Evolutionary conservation across 495 filamentous ascomycete species (phyloP).

Genomic region (Penicillium daleae): DNA sequence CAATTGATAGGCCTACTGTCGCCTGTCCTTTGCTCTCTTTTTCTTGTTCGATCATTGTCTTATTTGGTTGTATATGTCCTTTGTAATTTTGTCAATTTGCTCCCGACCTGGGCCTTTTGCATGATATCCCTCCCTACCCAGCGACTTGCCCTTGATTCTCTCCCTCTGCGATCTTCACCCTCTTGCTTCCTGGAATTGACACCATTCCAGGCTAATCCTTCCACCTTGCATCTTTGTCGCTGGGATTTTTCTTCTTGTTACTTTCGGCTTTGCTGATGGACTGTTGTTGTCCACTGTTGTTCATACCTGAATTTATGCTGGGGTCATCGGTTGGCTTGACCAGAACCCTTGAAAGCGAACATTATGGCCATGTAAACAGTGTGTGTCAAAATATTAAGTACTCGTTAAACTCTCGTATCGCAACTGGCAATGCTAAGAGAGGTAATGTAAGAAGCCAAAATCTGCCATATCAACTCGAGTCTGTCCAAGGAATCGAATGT

Average conservation of each 20-base stretch:
- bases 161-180: neutral
- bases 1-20: conserved; percentile 16
- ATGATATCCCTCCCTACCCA: conserved; percentile 36
- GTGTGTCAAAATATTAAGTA: neutral
- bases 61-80: conserved; percentile 24
- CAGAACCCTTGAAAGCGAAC: conserved; percentile 3
- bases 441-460: too few relatives aligned
- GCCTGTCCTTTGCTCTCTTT: conserved; percentile 9
- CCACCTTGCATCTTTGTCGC: neutral
- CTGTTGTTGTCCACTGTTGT: conserved; percentile 13
- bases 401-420: neutral
- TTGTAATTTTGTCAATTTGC: conserved; percentile 28
- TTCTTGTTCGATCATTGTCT: conserved; percentile 11
- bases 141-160: conserved; percentile 19
- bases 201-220: neutral
- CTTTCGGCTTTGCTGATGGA: conserved; percentile 17
- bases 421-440: neutral
- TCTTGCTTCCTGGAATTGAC: neutral
- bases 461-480: too few relatives aligned
- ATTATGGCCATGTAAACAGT: conserved; percentile 2
- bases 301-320: conserved; percentile 9
- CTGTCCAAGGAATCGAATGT: neutral
- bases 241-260: conserved; percentile 17
- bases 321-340: conserved; percentile 2
- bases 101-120: conserved; percentile 16